These are phyloP conservation scores for Amanita polypyramis DNA, from an alignment of 768 basidiomycete genomes.

Conservation along the genomic window DNA sequence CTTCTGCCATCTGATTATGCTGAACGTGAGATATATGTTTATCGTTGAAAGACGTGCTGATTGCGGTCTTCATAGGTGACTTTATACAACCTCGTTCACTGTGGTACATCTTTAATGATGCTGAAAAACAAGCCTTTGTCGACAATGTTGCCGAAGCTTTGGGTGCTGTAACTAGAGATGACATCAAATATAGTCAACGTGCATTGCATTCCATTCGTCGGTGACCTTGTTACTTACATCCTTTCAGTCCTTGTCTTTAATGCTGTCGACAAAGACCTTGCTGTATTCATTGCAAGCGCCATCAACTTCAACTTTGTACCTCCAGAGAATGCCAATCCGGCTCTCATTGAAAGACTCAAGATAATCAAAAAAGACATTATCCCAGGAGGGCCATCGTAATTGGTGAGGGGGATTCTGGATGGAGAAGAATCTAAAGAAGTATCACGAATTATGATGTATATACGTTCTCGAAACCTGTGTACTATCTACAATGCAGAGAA, in stretches of 20 bases:
- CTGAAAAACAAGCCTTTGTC: constrained; percentile 49
- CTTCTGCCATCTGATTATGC: constrained; percentile 44
- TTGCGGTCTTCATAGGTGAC: constrained; percentile 40
- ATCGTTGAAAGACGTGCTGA: background rate
- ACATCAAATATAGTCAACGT: constrained; percentile 59
- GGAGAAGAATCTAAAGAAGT: no score
- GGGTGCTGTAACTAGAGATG: constrained; percentile 45
- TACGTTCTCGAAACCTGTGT: no score
- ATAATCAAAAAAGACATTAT: no score
- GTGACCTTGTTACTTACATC: background rate
- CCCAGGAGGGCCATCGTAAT: no score
- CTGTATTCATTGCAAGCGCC: constrained; percentile 69
- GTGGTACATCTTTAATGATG: constrained; percentile 56
- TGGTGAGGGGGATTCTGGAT: no score
- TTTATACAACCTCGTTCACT: constrained; percentile 76
- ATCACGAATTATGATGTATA: no score
- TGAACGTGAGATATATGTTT: constrained; percentile 53
- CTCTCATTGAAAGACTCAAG: no score
- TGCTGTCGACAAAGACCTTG: constrained; percentile 63
- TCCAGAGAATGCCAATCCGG: no score
- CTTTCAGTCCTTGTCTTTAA: constrained; percentile 66
- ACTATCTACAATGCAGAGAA: no score
- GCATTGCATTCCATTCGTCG: constrained; percentile 18
- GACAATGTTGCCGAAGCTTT: constrained; percentile 59
- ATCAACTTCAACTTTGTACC: constrained; percentile 18